These are phyloP conservation scores for Malania oleifera DNA, from an alignment of 164 flowering plant genomes.

Conservation along the genomic window DNA sequence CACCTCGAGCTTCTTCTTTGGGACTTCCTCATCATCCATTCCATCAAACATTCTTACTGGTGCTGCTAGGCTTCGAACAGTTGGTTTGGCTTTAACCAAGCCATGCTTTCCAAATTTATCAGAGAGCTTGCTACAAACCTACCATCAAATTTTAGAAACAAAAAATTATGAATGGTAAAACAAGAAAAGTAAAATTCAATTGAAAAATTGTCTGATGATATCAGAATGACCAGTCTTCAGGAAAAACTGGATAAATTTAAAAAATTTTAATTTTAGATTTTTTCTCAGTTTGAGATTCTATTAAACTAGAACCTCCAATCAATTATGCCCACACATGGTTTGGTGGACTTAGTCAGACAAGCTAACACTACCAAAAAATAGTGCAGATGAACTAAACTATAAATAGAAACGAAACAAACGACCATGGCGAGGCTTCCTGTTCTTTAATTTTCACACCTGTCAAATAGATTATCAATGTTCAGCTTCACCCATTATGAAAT, in stretches of 20 bases:
- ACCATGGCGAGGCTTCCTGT: too few relatives aligned
- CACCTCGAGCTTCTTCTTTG: conserved; percentile 77
- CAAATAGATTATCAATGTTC: too few relatives aligned
- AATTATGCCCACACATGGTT: not conserved
- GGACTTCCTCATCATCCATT: conserved; percentile 80
- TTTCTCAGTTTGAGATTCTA: too few relatives aligned
- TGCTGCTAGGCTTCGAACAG: conserved; percentile 77
- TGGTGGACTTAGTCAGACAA: too few relatives aligned
- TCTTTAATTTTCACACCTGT: too few relatives aligned
- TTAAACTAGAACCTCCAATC: not conserved
- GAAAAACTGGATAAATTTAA: too few relatives aligned
- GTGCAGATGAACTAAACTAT: too few relatives aligned
- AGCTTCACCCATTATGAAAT: too few relatives aligned
- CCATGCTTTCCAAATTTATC: conserved; percentile 97
- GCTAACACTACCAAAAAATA: too few relatives aligned
- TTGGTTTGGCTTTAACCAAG: conserved; percentile 59
- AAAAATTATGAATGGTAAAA: not conserved
- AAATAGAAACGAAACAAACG: too few relatives aligned
- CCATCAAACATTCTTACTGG: conserved; percentile 95
- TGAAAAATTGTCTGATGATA: not conserved
- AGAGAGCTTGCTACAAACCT: conserved; percentile 77
- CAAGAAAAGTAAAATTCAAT: not conserved
- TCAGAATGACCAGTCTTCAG: too few relatives aligned
- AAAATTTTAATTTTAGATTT: too few relatives aligned
- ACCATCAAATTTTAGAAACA: not conserved